Conservation (phyloP, 306 rosid genomes). For the Vigna hirtella region DNA sequence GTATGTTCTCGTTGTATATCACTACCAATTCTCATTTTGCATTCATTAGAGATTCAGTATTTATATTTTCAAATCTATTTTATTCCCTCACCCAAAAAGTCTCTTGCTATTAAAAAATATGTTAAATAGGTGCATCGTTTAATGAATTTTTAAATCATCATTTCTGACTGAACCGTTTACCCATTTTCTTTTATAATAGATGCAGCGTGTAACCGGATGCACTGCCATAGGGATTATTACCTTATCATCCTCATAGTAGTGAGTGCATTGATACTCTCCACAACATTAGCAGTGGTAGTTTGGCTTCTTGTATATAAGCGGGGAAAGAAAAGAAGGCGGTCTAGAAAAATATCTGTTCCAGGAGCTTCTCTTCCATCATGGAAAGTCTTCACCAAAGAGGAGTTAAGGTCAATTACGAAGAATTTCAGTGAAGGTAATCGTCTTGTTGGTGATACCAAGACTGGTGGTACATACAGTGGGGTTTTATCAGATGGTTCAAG, state of each 20-base stretch:
- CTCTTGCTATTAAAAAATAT: conserved; percentile 15
- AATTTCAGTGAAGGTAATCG: conserved; percentile 98
- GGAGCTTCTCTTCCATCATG: conserved; percentile 84
- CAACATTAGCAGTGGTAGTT: conserved; percentile 79
- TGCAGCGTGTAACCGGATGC: conserved; percentile 69
- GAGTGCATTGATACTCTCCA: conserved; percentile 89
- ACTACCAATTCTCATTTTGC: conserved; percentile 7
- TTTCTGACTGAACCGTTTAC: conserved; percentile 32
- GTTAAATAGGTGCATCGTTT: neutral
- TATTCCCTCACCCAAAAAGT: conserved; percentile 21
- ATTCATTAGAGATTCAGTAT: conserved; percentile 23
- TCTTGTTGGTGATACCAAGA: conserved; percentile 91
- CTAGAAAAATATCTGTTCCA: conserved; percentile 76
- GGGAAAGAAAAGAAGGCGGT: conserved; percentile 86
- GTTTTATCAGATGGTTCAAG: conserved; percentile 88
- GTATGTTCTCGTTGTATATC: conserved; percentile 53
- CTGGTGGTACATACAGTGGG: conserved; percentile 93
- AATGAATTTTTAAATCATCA: conserved; percentile 11
- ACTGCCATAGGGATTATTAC: conserved; percentile 90
- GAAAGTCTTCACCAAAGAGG: conserved; percentile 95
- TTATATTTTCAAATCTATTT: conserved; percentile 14
- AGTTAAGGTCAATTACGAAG: conserved; percentile 84
- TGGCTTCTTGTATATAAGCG: conserved; percentile 92
- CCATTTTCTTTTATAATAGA: conserved; percentile 51
- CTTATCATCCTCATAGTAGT: conserved; percentile 86